A percentile compares a stretch with the other conserved stretches of the same genome.
phyloP scores from a whole-genome alignment of 1,284 basidiomycete species.

The Ganoderma leucocontextum region DNA sequence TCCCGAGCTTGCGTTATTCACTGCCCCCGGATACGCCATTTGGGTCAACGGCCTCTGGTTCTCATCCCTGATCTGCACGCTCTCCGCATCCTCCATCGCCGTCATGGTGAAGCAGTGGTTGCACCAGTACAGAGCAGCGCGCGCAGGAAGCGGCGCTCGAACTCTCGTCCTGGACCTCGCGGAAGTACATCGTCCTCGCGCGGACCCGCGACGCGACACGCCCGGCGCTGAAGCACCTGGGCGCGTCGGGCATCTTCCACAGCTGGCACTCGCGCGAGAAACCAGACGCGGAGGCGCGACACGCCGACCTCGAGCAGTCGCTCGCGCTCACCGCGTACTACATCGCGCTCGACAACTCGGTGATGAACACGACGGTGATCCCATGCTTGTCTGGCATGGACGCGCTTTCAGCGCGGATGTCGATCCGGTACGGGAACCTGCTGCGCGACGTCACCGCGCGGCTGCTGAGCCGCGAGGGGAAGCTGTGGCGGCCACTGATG shows the following conservation, averaged over 20 bases:
- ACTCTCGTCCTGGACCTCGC: constrained; percentile 3
- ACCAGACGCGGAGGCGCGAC: constrained; percentile 18
- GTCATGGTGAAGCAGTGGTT: constrained; percentile 37
- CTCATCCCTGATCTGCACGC: constrained; percentile 29
- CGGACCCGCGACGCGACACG: constrained; percentile 12
- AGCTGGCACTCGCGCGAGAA: constrained; percentile 27
- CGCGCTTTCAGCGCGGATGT: constrained; percentile 25
- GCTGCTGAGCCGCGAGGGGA: constrained; percentile 18
- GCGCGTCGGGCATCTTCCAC: constrained; percentile 10
- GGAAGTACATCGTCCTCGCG: constrained; percentile 9
- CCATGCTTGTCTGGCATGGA: constrained; percentile 27
- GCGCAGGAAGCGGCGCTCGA: constrained; percentile 13
- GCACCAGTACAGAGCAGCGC: constrained; percentile 21
- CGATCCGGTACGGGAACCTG: constrained; percentile 21
- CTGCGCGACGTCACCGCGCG: constrained; percentile 14
- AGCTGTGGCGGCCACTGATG: constrained; percentile 24
- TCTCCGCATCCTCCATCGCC: constrained; percentile 29
- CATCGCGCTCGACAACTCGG: constrained; percentile 23
- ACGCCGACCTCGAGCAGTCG: constrained; percentile 25
- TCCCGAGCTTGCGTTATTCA: not conserved
- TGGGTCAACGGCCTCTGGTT: constrained; percentile 36
- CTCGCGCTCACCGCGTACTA: constrained; percentile 26
- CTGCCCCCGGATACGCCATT: constrained; percentile 20
- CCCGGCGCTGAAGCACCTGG: not conserved
- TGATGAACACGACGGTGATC: constrained; percentile 24